phyloP scores from a whole-genome alignment of 2,329 filamentous ascomycete species.

The Trichoderma polysporum region DNA sequence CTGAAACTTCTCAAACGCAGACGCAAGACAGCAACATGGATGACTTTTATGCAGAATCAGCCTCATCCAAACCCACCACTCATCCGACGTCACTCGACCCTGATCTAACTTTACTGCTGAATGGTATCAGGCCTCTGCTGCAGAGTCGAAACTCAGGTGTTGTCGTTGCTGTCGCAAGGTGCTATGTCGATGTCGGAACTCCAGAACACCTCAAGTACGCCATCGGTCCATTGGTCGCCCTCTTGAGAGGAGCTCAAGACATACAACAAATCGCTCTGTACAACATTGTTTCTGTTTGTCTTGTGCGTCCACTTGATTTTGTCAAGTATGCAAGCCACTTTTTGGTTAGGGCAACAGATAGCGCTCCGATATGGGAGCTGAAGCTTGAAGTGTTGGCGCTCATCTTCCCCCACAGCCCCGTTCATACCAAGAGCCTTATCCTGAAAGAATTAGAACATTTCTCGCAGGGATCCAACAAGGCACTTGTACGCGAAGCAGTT shows the following conservation, averaged over 20 bases:
- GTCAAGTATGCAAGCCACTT: constrained; percentile 88
- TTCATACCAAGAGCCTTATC: constrained; percentile 78
- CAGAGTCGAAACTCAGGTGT: constrained; percentile 93
- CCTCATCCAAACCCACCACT: constrained; percentile 43
- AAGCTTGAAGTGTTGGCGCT: constrained; percentile 91
- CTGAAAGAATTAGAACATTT: constrained; percentile 94
- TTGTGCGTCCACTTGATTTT: constrained; percentile 74
- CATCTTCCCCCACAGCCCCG: constrained; percentile 79
- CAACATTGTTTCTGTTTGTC: constrained; percentile 91
- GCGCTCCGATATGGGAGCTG: constrained; percentile 79
- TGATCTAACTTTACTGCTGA: constrained; percentile 79
- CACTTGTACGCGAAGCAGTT: constrained; percentile 83
- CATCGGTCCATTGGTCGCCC: constrained; percentile 80
- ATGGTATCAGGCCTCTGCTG: constrained; percentile 76
- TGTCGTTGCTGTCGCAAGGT: constrained; percentile 80
- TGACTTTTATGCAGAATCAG: constrained; percentile 76
- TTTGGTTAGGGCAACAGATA: constrained; percentile 76
- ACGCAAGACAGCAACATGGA: constrained; percentile 44
- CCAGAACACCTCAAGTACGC: constrained; percentile 70
- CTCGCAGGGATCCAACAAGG: constrained; percentile 69
- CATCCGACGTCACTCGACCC: constrained; percentile 64
- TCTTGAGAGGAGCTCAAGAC: constrained; percentile 80
- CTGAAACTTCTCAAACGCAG: background rate
- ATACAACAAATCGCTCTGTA: constrained; percentile 88
- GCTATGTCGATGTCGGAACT: constrained; percentile 82